These are phyloP conservation scores for Lycium ferocissimum DNA, from an alignment of 257 asterid genomes.

Conservation along the genomic window DNA sequence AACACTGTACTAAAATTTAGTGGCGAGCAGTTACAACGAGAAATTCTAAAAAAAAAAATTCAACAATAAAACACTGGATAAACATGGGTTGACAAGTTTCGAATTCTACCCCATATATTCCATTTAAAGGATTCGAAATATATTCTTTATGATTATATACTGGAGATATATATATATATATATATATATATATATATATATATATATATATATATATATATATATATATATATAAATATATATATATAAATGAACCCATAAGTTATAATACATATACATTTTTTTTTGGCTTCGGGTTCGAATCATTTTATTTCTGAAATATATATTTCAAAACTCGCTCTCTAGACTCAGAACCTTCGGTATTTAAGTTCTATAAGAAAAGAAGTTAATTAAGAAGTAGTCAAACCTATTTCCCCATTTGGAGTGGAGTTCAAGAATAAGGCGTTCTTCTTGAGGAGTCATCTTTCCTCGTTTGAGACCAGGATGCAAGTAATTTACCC, in stretches of 20 bases:
- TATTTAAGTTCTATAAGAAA: not conserved
- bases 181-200: too few relatives aligned
- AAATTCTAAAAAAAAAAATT: not conserved
- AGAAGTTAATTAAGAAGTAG: not conserved
- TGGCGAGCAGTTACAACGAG: not conserved
- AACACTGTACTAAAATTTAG: not conserved
- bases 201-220: too few relatives aligned
- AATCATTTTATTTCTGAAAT: not conserved
- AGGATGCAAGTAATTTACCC: constrained; percentile 86
- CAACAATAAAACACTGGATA: not conserved
- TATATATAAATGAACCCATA: too few relatives aligned
- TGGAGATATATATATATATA: not conserved
- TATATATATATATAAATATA: too few relatives aligned
- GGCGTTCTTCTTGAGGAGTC: constrained; percentile 68
- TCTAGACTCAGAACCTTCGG: not conserved
- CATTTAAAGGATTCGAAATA: too few relatives aligned
- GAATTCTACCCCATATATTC: too few relatives aligned
- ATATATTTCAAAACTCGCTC: not conserved
- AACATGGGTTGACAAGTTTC: too few relatives aligned
- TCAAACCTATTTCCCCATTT: constrained; percentile 79
- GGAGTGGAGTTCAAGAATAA: constrained; percentile 85
- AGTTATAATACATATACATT: not conserved
- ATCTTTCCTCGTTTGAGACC: constrained; percentile 77
- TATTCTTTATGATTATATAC: not conserved
- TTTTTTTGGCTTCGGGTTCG: not conserved